Evolutionary conservation across 345 rosid species (phyloP).

Genomic region (Gossypioides kirkii): DNA sequence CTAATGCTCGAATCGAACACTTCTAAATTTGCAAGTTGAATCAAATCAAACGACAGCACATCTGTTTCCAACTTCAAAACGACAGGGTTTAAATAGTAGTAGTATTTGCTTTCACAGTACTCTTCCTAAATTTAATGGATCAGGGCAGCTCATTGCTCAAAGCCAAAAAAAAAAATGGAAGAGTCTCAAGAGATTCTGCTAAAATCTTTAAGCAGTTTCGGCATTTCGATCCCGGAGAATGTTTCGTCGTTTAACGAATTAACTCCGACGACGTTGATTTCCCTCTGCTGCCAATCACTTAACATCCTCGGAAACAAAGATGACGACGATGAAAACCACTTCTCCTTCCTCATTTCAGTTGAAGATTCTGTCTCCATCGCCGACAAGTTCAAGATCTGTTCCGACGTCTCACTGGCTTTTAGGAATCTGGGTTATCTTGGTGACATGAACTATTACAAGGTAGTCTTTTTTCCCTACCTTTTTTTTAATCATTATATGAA

Average conservation of each 20-base stretch:
- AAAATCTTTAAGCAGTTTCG: conserved; percentile 37
- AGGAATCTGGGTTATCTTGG: conserved; percentile 56
- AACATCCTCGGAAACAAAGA: conserved; percentile 33
- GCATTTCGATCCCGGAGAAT: conserved; percentile 45
- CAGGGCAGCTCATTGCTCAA: too few relatives aligned
- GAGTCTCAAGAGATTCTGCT: conserved; percentile 34
- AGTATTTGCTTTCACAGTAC: too few relatives aligned
- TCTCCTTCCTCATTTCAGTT: conserved; percentile 27
- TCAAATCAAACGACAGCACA: background rate
- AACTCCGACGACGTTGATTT: conserved; percentile 37
- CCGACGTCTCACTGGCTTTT: conserved; percentile 46
- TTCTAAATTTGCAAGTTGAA: too few relatives aligned
- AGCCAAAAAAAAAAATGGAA: conserved; percentile 27
- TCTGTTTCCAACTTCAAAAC: background rate
- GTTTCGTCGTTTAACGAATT: conserved; percentile 38
- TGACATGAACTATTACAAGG: conserved; percentile 64
- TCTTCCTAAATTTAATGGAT: too few relatives aligned
- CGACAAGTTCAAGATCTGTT: conserved; percentile 56
- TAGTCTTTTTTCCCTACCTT: conserved; percentile 6
- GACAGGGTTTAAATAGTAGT: background rate
- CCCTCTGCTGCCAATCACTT: conserved; percentile 61
- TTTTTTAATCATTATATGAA: background rate
- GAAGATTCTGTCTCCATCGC: conserved; percentile 40
- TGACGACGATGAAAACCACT: conserved; percentile 12
- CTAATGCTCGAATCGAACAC: too few relatives aligned